phyloP scores from a whole-genome alignment of 495 filamentous ascomycete genomes.

The Delitschia confertaspora region DNA sequence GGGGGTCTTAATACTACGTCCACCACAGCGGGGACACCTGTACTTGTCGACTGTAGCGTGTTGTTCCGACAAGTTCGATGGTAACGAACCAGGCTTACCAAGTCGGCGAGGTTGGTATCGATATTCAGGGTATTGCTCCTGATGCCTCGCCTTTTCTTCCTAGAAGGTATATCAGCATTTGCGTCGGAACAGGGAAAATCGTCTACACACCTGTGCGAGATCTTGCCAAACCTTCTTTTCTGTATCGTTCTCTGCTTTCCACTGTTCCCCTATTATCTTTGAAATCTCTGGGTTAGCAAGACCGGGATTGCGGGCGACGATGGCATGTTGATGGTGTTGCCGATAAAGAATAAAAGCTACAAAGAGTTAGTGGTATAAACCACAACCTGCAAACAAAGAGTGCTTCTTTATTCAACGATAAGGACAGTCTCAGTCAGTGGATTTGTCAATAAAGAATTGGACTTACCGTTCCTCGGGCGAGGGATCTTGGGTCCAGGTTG shows the following conservation, averaged over 20 bases:
- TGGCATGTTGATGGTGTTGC: constrained; percentile 77
- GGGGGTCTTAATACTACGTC: constrained; percentile 52
- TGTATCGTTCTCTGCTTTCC: constrained; percentile 65
- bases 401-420: constrained; percentile 16
- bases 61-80: constrained; percentile 13
- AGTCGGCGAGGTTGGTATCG: constrained; percentile 83
- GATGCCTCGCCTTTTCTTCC: constrained; percentile 88
- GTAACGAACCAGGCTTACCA: constrained; percentile 34
- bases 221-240: constrained; percentile 80
- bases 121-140: constrained; percentile 85
- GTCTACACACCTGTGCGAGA: constrained; percentile 61
- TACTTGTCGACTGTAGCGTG: constrained; percentile 29
- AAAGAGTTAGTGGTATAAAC: constrained; percentile 23
- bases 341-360: constrained; percentile 96
- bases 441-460: constrained; percentile 27
- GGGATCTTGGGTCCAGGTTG: constrained; percentile 90
- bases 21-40: constrained; percentile 55
- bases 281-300: constrained; percentile 96
- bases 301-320: constrained; percentile 74
- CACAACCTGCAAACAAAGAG: constrained; percentile 24
- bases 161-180: constrained; percentile 32
- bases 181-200: constrained; percentile 10
- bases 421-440: constrained; percentile 3
- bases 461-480: constrained; percentile 88
- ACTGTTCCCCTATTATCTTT: constrained; percentile 93